Conservation (phyloP, 495 filamentous ascomycete genomes). For the Aspergillus saccharolyticus region DNA sequence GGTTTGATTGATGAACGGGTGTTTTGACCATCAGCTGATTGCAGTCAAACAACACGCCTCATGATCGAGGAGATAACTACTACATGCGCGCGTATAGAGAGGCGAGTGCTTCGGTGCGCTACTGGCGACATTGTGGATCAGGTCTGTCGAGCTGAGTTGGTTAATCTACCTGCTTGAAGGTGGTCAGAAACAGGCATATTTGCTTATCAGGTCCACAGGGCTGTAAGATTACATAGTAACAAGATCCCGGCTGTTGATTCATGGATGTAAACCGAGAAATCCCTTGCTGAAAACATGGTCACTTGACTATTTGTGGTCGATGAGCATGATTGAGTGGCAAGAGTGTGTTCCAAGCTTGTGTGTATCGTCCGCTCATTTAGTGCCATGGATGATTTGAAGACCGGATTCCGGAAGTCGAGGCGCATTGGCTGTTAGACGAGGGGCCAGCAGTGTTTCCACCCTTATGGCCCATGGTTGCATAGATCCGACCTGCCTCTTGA, state of each 20-base stretch:
- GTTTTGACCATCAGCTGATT: conserved; percentile 1
- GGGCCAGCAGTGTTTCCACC: not conserved
- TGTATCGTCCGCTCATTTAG: no score
- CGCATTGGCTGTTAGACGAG: not conserved
- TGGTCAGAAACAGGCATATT: not conserved
- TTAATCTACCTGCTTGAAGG: not conserved
- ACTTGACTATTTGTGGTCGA: no score
- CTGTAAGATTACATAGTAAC: no score
- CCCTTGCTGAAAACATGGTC: no score
- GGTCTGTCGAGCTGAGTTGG: not conserved
- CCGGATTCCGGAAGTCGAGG: no score
- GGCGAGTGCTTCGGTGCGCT: not conserved
- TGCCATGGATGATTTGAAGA: no score
- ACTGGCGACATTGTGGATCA: not conserved
- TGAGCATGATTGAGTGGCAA: no score
- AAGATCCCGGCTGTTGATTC: no score
- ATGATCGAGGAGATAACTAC: not conserved
- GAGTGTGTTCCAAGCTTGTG: no score
- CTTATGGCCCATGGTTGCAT: not conserved
- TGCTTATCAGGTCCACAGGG: not conserved
- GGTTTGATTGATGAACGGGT: not conserved
- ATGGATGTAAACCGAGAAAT: no score
- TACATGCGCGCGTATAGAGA: not conserved
- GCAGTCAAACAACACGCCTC: conserved; percentile 5
- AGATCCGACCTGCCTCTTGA: not conserved